Percentiles rank a stretch among this genome's conserved stretches.
These are phyloP conservation scores for Trametes versicolor DNA, from an alignment of 1,284 basidiomycete genomes.

Conservation along the genomic window DNA sequence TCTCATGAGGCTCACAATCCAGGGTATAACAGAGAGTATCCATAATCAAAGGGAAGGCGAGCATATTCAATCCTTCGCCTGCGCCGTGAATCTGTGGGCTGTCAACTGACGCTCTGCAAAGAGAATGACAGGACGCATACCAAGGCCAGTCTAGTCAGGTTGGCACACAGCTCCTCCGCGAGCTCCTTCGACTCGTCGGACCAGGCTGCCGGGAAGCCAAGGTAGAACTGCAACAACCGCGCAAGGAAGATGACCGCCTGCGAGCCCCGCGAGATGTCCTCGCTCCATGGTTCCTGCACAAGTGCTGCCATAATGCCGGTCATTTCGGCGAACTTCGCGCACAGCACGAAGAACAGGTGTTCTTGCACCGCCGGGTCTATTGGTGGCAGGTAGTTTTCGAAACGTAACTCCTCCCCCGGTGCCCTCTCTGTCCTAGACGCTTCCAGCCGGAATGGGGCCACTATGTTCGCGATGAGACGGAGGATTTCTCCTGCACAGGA, in stretches of 20 bases:
- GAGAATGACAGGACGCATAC: constrained; percentile 49
- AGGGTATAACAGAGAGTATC: constrained; percentile 79
- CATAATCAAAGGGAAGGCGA: constrained; percentile 70
- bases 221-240: constrained; percentile 75
- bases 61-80: constrained; percentile 58
- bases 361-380: constrained; percentile 66
- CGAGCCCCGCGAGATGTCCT: constrained; percentile 32
- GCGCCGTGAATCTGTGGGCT: constrained; percentile 58
- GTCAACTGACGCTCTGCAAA: background rate
- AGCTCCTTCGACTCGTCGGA: constrained; percentile 59
- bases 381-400: constrained; percentile 52
- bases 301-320: constrained; percentile 48
- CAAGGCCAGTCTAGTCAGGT: constrained; percentile 63
- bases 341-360: constrained; percentile 59
- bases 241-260: constrained; percentile 60
- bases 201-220: constrained; percentile 72
- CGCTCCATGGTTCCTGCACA: constrained; percentile 29
- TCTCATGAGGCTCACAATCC: constrained; percentile 75
- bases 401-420: background rate
- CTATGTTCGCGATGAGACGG: constrained; percentile 72
- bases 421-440: background rate
- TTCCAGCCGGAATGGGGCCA: constrained; percentile 65
- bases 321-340: constrained; percentile 54
- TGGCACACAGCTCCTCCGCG: constrained; percentile 54
- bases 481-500: constrained; percentile 72